Evolutionary conservation across 768 basidiomycete genomes (phyloP), one percentile per base, ranked within the genome.

Genomic region (Suillus weaverae): DNA sequence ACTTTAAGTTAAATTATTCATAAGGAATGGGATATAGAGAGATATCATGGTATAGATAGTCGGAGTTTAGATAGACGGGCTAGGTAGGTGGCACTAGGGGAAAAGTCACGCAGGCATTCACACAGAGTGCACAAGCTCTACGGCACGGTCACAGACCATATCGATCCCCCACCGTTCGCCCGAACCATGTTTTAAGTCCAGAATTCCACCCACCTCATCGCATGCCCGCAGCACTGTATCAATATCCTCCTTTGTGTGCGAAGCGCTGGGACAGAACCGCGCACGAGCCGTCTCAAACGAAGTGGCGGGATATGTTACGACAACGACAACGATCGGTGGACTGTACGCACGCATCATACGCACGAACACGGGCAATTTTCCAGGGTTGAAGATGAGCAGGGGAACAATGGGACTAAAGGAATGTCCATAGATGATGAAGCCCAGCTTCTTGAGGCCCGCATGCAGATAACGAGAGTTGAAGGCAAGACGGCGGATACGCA

Each of bases 181-280:
- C 16, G 69, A 66, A 3, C 88, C 89, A 74, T 95, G 90, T 80
- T 97, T 98, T 77, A 98, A 79, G 78, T 97, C 95, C 68, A 99
- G 79, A 33, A 92, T 74, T 71, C 92, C 90, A 33, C 97, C 97
- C 66, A 99, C 81, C 77, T 97, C 96, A 76, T 97, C 94, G 71
- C 90, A 94, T 9, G 97, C 96, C 50, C 84, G 79, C 56, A 99
- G 81, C 35, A 99, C 79, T 14, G 80, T 79, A 79, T 99, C 97
- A 64, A 99, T 87, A 72, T 99, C 97, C 70, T 95, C 91, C 81
- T 99, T 99, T 63, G 96, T 99, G 82, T 99, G 97, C 56, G 95
- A 82, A 13, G 97, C 92, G 64, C 92, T 94, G 18, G 98, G 84
- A 73, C 97, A 99, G 83, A 99, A 97, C 70, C 97, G 84, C 61